These are phyloP conservation scores for Orbilia brochopaga DNA, from an alignment of 2,329 filamentous ascomycete genomes.

Conservation along the genomic window DNA sequence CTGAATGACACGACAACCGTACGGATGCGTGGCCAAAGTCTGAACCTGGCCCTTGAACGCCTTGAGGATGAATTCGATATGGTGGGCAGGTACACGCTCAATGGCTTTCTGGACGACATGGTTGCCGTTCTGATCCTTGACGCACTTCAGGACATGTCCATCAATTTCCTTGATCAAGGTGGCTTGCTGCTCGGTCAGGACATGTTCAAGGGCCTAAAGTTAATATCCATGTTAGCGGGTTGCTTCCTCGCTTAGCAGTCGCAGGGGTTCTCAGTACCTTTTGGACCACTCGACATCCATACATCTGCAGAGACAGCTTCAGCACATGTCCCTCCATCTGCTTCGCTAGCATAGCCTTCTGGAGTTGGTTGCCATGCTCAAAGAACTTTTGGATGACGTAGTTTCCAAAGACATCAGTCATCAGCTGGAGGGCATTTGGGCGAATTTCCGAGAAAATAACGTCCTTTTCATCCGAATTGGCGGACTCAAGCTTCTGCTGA, in stretches of 20 bases:
- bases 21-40: constrained; percentile 76
- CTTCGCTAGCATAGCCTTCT: constrained; percentile 84
- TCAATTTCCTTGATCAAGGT: constrained; percentile 83
- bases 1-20: constrained; percentile 92
- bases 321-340: constrained; percentile 87
- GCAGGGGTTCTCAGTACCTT: constrained; percentile 66
- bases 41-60: constrained; percentile 78
- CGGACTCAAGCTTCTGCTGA: constrained; percentile 86
- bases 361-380: constrained; percentile 89
- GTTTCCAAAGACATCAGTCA: constrained; percentile 97
- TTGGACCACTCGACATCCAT: constrained; percentile 93
- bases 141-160: constrained; percentile 74
- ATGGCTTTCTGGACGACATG: constrained; percentile 96
- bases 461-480: constrained; percentile 95
- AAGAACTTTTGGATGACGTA: constrained; percentile 99
- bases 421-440: constrained; percentile 81
- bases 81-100: constrained; percentile 74
- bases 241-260: background rate
- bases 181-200: constrained; percentile 89
- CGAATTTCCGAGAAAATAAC: constrained; percentile 86
- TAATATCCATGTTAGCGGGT: constrained; percentile 19
- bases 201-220: constrained; percentile 89
- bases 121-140: constrained; percentile 89
- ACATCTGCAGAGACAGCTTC: constrained; percentile 82
- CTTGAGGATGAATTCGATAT: constrained; percentile 84